phyloP scores from a whole-genome alignment of 192 early-diverging fungal genomes.

The Dispira simplex region DNA sequence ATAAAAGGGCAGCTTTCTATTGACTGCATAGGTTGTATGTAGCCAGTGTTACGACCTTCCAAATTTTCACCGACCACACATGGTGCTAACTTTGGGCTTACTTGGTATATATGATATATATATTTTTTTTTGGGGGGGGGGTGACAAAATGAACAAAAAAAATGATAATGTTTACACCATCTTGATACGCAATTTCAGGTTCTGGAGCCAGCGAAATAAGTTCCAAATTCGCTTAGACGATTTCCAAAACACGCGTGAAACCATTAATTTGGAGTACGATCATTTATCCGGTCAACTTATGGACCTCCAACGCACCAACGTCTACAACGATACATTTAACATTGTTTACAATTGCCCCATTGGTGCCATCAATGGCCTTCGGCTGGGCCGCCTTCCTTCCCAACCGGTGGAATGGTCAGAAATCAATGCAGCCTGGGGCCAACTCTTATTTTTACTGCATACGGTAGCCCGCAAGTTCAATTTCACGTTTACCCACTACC shows the following conservation, averaged over 20 bases:
- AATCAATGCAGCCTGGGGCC: conserved; percentile 95
- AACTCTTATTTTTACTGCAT: conserved; percentile 69
- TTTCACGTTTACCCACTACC: conserved; percentile 69
- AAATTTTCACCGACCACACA: no score
- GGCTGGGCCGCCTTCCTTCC: conserved; percentile 62
- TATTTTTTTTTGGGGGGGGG: no score
- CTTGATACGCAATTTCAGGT: conserved; percentile 14
- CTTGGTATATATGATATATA: no score
- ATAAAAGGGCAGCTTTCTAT: no score
- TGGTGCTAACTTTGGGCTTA: no score
- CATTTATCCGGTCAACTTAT: conserved; percentile 62
- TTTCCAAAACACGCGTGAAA: conserved; percentile 62
- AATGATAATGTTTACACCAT: no score
- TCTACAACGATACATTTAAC: conserved; percentile 89
- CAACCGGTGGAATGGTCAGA: conserved; percentile 87
- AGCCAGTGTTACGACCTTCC: no score
- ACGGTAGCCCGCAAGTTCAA: conserved; percentile 72
- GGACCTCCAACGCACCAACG: conserved; percentile 77
- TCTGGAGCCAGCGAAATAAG: conserved; percentile 64
- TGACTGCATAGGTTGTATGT: no score
- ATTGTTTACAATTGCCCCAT: conserved; percentile 74
- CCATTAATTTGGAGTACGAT: conserved; percentile 62
- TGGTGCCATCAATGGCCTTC: conserved; percentile 88
- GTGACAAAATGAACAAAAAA: no score
- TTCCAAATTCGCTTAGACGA: conserved; percentile 40